Evolutionary conservation across 495 filamentous ascomycete species (phyloP).

Genomic region (Pyrenula aspistea): DNA sequence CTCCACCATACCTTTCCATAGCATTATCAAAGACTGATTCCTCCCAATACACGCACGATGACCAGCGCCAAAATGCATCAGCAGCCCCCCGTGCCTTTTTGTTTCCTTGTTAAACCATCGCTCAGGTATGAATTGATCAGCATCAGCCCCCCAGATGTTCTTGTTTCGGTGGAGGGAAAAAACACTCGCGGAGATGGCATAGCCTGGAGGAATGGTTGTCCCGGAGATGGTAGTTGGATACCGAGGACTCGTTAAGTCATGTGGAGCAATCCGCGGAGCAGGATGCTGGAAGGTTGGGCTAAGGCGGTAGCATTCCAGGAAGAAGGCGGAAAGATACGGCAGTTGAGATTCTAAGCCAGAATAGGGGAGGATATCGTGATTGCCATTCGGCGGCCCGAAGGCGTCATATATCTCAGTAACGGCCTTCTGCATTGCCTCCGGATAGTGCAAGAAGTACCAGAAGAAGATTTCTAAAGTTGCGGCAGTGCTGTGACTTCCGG

Average conservation of each 20-base stretch:
- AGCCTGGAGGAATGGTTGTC: conserved; percentile 7
- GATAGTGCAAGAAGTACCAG: background rate
- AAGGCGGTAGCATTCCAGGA: background rate
- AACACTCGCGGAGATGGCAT: conserved; percentile 15
- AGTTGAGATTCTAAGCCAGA: background rate
- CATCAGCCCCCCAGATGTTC: conserved; percentile 36
- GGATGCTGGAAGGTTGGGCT: background rate
- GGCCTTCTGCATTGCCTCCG: background rate
- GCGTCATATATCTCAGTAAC: background rate
- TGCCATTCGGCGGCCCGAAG: background rate
- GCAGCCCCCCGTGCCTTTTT: background rate
- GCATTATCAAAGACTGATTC: background rate
- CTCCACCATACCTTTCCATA: background rate
- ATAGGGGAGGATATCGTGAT: background rate
- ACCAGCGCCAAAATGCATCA: conserved; percentile 1
- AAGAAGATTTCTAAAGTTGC: background rate
- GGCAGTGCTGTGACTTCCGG: background rate
- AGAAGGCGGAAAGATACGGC: background rate
- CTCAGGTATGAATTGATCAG: conserved; percentile 35
- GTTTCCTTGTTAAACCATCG: conserved; percentile 30
- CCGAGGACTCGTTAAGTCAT: background rate
- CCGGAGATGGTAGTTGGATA: conserved; percentile 5
- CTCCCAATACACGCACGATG: background rate
- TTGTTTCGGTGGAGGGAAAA: conserved; percentile 20
- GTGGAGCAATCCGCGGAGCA: background rate